Percentiles rank a stretch among this genome's conserved stretches.
These are phyloP conservation scores for Candida xyloterini DNA, from an alignment of 805 yeast genomes.

Conservation along the genomic window DNA sequence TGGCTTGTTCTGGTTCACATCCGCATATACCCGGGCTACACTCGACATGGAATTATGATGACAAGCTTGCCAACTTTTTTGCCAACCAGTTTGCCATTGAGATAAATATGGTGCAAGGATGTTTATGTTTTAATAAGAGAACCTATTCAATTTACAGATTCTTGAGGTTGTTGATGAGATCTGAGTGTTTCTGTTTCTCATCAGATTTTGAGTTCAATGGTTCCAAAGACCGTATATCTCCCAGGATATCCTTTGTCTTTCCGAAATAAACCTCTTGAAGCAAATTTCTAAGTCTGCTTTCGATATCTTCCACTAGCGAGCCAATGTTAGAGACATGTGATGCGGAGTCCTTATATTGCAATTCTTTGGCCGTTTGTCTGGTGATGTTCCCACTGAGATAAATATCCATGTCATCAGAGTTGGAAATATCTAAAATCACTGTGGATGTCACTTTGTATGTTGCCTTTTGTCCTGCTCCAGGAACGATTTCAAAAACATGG, in stretches of 20 bases:
- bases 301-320: constrained; percentile 79
- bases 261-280: constrained; percentile 94
- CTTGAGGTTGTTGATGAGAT: constrained; percentile 39
- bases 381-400: constrained; percentile 80
- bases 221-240: constrained; percentile 55
- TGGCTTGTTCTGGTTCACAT: constrained; percentile 66
- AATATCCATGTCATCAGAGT: constrained; percentile 31
- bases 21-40: constrained; percentile 61
- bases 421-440: constrained; percentile 69
- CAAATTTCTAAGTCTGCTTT: constrained; percentile 79
- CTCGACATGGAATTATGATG: constrained; percentile 12
- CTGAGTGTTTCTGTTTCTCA: constrained; percentile 40
- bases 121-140: background rate
- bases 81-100: constrained; percentile 1
- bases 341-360: constrained; percentile 46
- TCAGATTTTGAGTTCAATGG: constrained; percentile 34
- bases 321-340: constrained; percentile 89
- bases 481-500: constrained; percentile 79
- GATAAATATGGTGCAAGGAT: constrained; percentile 1
- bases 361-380: constrained; percentile 67
- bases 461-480: constrained; percentile 39
- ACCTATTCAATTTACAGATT: constrained; percentile 19
- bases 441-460: constrained; percentile 81
- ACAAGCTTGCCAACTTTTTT: background rate
- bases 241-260: constrained; percentile 84